These are phyloP conservation scores for Talaromyces wortmannii DNA, from an alignment of 495 filamentous ascomycete genomes.

Conservation along the genomic window DNA sequence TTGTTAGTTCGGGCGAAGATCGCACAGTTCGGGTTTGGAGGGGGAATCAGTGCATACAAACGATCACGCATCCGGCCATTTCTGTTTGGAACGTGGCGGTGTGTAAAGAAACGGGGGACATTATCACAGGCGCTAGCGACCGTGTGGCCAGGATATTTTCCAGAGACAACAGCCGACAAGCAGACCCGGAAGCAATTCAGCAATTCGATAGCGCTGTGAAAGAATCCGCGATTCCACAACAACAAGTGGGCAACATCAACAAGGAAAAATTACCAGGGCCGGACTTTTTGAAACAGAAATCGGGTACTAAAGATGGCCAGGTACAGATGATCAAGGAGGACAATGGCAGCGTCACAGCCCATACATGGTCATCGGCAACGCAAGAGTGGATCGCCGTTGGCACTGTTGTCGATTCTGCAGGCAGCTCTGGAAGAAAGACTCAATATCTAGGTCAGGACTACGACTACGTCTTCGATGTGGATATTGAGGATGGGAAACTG, in stretches of 20 bases:
- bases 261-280: slow-evolving; percentile 85
- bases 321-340: slow-evolving; percentile 81
- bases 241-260: slow-evolving; percentile 72
- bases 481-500: slow-evolving; percentile 93
- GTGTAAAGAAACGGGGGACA: slow-evolving; percentile 76
- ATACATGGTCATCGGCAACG: slow-evolving; percentile 67
- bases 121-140: slow-evolving; percentile 89
- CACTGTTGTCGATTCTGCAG: slow-evolving; percentile 85
- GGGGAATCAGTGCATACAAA: slow-evolving; percentile 76
- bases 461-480: slow-evolving; percentile 97
- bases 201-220: slow-evolving; percentile 77
- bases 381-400: slow-evolving; percentile 80
- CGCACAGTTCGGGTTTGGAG: slow-evolving; percentile 87
- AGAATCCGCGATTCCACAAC: slow-evolving; percentile 77
- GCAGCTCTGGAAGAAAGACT: slow-evolving; percentile 68
- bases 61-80: slow-evolving; percentile 94
- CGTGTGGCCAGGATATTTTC: slow-evolving; percentile 81
- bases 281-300: slow-evolving; percentile 71
- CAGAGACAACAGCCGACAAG: slow-evolving; percentile 62
- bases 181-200: slow-evolving; percentile 47
- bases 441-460: slow-evolving; percentile 81
- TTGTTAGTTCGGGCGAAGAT: slow-evolving; percentile 91
- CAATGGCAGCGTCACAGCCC: slow-evolving; percentile 71
- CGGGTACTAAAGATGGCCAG: slow-evolving; percentile 89
- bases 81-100: slow-evolving; percentile 91